Evolutionary conservation across 2,329 filamentous ascomycete genomes (phyloP).

Genomic region (Trichoderma brevicompactum): DNA sequence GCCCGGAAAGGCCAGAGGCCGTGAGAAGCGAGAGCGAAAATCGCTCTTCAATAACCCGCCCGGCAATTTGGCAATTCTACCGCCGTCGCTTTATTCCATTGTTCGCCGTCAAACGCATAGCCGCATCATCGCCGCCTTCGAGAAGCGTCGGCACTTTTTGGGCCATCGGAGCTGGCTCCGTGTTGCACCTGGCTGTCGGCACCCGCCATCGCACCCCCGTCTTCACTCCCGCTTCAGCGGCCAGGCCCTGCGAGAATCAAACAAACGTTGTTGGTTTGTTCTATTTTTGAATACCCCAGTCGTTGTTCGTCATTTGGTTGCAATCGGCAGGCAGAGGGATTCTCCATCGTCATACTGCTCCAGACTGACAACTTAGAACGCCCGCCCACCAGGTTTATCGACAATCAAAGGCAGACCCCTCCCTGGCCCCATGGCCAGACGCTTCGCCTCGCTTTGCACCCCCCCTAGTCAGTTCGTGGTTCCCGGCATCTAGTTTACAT

Average conservation of each 20-base stretch:
- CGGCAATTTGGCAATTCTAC: neutral
- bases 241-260: neutral
- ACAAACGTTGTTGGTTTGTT: conserved; percentile 19
- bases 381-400: conserved; percentile 11
- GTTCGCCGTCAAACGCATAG: conserved; percentile 10
- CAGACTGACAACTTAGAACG: conserved; percentile 15
- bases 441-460: conserved; percentile 6
- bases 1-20: neutral
- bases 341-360: conserved; percentile 6
- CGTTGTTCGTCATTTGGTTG: conserved; percentile 7
- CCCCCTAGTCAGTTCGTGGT: neutral
- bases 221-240: neutral
- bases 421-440: conserved; percentile 1
- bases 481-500: conserved; percentile 10
- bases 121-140: conserved; percentile 15
- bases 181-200: conserved; percentile 13
- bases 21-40: neutral
- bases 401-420: conserved; percentile 4
- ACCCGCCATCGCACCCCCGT: conserved; percentile 12
- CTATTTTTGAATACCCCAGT: conserved; percentile 21
- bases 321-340: neutral
- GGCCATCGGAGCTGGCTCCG: conserved; percentile 10
- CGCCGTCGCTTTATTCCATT: neutral
- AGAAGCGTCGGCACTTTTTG: conserved; percentile 15
- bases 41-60: neutral